Evolutionary conservation across 805 yeast species (phyloP), one percentile per base, ranked within the genome.

Genomic region (Barnettozyma vustinii): DNA sequence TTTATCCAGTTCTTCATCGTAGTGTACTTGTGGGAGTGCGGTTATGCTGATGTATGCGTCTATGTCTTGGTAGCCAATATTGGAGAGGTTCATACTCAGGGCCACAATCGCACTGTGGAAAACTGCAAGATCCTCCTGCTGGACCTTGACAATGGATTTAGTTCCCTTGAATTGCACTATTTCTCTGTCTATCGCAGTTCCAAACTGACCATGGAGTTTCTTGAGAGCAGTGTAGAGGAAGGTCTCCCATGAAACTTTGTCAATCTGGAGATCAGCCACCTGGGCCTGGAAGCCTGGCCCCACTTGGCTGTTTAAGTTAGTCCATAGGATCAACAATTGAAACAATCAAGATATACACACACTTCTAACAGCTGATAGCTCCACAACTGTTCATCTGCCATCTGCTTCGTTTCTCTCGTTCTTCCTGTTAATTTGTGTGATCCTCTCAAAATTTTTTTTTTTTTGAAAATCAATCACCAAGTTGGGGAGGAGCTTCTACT

Each of bases 181-280:
- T 2, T 62, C 61, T 10, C 63, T 58, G 20, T 69, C 72, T 1
- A 69, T 61, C 1, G 71, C 67, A 40, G 64, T 65, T 0, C 77
- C 77, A 53, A 72, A 68, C 4, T 70, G 37, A 2, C 77, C 77
- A 53, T 71, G 73, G 6, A 67, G 61, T 19, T 64, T 60, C 26
- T 54, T 61, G 21, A 72, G 50, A 0, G 75, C 70, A 36, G 56
- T 59, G 21, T 58, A 57, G 5, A 71, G 52, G 60, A 67, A 62
- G 25, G 67, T 66, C 23, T 59, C 66, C 77, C 76, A 72, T 2
- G 74, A 65, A 40, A 68, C 63, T 10, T 57, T 51, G 48, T 71
- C 74, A 3, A 70, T 40, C 23, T 40, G 27, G 2, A 44, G 12
- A 9, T 43, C 32, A 16, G 43, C 12, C 5, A 32, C 40, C 26